phyloP scores from a whole-genome alignment of 2,329 filamentous ascomycete species.

The Paracoccidioides lutzii region DNA sequence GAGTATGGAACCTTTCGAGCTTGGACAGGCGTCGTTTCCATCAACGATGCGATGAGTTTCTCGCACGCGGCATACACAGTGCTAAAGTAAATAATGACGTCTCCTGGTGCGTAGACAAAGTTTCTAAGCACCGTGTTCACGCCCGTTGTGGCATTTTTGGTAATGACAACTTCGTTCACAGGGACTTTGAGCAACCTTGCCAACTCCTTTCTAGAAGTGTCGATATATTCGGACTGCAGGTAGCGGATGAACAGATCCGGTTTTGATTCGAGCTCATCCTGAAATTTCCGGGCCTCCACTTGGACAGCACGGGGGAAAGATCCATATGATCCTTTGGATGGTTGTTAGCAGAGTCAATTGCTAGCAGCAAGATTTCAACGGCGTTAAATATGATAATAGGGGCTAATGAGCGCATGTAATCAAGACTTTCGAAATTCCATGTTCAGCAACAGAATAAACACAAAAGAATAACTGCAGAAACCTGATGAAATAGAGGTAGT shows the following conservation, averaged over 20 bases:
- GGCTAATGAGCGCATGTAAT: background rate
- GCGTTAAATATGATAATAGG: background rate
- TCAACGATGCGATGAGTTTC: constrained; percentile 57
- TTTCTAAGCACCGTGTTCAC: constrained; percentile 67
- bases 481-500: background rate
- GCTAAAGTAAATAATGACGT: constrained; percentile 63
- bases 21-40: constrained; percentile 49
- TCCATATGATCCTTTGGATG: constrained; percentile 54
- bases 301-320: constrained; percentile 54
- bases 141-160: constrained; percentile 63
- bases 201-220: constrained; percentile 50
- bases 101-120: constrained; percentile 53
- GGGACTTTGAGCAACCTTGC: constrained; percentile 55
- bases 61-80: constrained; percentile 69
- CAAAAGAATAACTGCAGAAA: background rate
- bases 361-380: background rate
- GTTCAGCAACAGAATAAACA: background rate
- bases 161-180: constrained; percentile 56
- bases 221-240: constrained; percentile 48
- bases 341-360: background rate
- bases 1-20: constrained; percentile 44
- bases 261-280: constrained; percentile 51
- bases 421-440: background rate
- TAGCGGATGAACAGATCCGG: constrained; percentile 70
- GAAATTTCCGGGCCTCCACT: constrained; percentile 48